Base-by-base conservation (phyloP, 306 rosid genomes). In the Sicyos edulis region DNA sequence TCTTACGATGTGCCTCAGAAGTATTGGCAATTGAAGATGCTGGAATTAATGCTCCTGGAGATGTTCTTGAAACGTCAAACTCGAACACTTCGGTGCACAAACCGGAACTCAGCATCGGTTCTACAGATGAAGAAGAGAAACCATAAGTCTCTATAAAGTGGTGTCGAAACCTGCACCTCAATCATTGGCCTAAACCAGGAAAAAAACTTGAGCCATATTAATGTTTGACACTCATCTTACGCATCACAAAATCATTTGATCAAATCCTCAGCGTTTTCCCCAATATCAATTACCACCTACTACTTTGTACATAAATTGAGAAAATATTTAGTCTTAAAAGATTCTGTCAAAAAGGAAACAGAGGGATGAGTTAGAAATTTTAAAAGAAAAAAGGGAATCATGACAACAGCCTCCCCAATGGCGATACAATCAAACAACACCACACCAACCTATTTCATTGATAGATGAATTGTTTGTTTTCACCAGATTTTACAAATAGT, bases 61-160 rank as follows among this genome's bases (percentile, higher is more conserved):
- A 67, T 67, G 85, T 78, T 42, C 95, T 87, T 2, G 92, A 95
- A 58, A 74, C 86, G 63, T 95, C 96, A 69, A 95, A 95, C 85
- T 89, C 97, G 71, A 95, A 95, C 79, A 91, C 97, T 82, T 95
- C 99, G 10, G 95, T 91, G 87, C 99, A 95, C 92, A 84, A 80
- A 68, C 99, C 99, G 26, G 97, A 95, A 76, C 99, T 89, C 87
- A 95, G 72, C 92, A 95, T 77, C 51, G 99, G 95, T 22, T 95
- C 99, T 89, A 82, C 76, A 84, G 47, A 74, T 79, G 50, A 16
- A 66, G 78, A 66, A 17, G 34, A 68, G 72, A 74, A 74, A 67
- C 47, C 72, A 53, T 80, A 50, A 78, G 78, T 21, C 47, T 49
- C 17, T 53, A 66, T 20, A 22, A 47, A 19, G 70, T 32, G 13